Percentiles rank a stretch among this genome's conserved stretches.
These are phyloP conservation scores for Allium fistulosum DNA, from an alignment of 106 monocot species.

Conservation along the genomic window DNA sequence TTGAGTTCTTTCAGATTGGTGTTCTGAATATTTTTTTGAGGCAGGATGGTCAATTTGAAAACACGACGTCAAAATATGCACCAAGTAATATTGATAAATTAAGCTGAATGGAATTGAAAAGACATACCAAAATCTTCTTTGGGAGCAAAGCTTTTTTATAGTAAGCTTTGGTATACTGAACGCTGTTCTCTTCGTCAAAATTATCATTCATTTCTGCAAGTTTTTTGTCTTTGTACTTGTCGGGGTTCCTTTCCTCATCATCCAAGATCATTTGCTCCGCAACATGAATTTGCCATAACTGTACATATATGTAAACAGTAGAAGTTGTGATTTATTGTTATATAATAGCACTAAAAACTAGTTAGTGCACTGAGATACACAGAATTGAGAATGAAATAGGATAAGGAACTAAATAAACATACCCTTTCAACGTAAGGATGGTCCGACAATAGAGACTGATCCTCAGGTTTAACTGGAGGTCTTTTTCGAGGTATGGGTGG, in stretches of 20 bases:
- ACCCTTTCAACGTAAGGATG: slow-evolving; percentile 95
- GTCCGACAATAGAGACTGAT: slow-evolving; percentile 67
- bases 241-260: slow-evolving; percentile 87
- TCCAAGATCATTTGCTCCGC: slow-evolving; percentile 98
- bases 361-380: background rate
- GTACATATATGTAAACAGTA: slow-evolving; percentile 14
- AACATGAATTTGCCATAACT: slow-evolving; percentile 91
- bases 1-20: slow-evolving; percentile 79
- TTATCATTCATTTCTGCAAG: slow-evolving; percentile 23
- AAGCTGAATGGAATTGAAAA: background rate
- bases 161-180: slow-evolving; percentile 75
- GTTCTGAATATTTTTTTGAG: slow-evolving; percentile 37
- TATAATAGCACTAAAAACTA: background rate
- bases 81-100: background rate
- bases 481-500: slow-evolving; percentile 80
- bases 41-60: slow-evolving; percentile 6
- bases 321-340: background rate
- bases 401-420: background rate
- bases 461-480: slow-evolving; percentile 49
- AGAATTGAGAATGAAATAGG: background rate
- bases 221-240: slow-evolving; percentile 66
- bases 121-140: slow-evolving; percentile 68
- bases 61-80: background rate
- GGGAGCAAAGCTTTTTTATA: slow-evolving; percentile 70
- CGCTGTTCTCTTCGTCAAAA: slow-evolving; percentile 77